These are phyloP conservation scores for Vachellia collinsii DNA, from an alignment of 306 rosid species.

Conservation along the genomic window DNA sequence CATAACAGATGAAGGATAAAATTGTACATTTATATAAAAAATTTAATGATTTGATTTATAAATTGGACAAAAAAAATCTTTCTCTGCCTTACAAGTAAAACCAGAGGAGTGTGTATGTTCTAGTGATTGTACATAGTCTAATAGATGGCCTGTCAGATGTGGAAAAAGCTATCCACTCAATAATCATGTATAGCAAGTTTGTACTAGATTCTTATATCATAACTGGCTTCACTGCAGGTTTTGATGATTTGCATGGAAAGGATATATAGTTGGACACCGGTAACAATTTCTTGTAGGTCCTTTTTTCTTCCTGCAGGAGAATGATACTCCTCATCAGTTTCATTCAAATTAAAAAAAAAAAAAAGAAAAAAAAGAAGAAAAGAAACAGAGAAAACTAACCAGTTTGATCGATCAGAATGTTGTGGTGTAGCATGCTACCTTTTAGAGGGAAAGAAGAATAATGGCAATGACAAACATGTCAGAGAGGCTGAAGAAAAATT, in stretches of 20 bases:
- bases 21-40: no score
- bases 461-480: conserved; percentile 36
- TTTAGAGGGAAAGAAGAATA: conserved; percentile 32
- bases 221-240: conserved; percentile 41
- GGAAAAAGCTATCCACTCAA: not conserved
- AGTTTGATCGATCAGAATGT: conserved; percentile 20
- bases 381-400: not conserved
- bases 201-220: conserved; percentile 32
- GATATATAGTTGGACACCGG: conserved; percentile 27
- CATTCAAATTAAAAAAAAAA: not conserved
- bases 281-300: conserved; percentile 45
- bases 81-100: no score
- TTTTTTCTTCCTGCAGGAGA: conserved; percentile 51
- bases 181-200: not conserved
- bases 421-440: conserved; percentile 38
- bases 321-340: conserved; percentile 39
- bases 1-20: no score
- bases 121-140: not conserved
- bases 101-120: not conserved
- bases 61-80: no score
- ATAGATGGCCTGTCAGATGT: not conserved
- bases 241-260: conserved; percentile 36
- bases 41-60: no score
- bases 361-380: no score
- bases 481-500: conserved; percentile 37